Evolutionary conservation across 2,329 filamentous ascomycete genomes (phyloP).

Genomic region (Neonectria coccinea): DNA sequence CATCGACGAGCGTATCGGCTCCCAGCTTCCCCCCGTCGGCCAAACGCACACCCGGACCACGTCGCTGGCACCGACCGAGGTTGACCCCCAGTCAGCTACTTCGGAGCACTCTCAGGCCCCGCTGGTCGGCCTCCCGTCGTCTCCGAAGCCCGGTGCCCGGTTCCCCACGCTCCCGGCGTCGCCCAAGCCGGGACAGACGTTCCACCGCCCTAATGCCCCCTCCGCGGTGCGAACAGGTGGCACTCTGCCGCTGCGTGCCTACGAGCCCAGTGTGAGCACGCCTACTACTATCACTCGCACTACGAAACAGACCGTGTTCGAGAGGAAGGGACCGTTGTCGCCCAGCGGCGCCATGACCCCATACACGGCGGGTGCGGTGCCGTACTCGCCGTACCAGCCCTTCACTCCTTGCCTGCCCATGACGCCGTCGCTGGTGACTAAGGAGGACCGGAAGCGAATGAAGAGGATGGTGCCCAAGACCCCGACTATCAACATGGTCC

Average conservation of each 20-base stretch:
- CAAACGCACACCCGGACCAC: slow-evolving; percentile 54
- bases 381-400: slow-evolving; percentile 84
- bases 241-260: slow-evolving; percentile 70
- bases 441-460: slow-evolving; percentile 76
- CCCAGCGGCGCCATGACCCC: slow-evolving; percentile 72
- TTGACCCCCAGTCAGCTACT: slow-evolving; percentile 63
- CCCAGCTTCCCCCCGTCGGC: slow-evolving; percentile 49
- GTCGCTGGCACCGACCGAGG: slow-evolving; percentile 55
- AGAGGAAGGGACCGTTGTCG: slow-evolving; percentile 65
- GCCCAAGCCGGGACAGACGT: slow-evolving; percentile 63
- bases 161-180: slow-evolving; percentile 60
- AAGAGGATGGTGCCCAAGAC: slow-evolving; percentile 73
- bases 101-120: slow-evolving; percentile 64
- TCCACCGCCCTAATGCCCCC: slow-evolving; percentile 62
- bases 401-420: slow-evolving; percentile 81
- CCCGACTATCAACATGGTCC: slow-evolving; percentile 71
- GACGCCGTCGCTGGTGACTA: slow-evolving; percentile 79
- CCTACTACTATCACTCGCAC: slow-evolving; percentile 60
- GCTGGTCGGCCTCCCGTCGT: slow-evolving; percentile 63
- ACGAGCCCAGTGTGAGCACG: slow-evolving; percentile 67
- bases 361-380: slow-evolving; percentile 70
- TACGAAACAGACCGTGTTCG: slow-evolving; percentile 74
- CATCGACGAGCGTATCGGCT: slow-evolving; percentile 68
- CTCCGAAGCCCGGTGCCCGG: slow-evolving; percentile 52
- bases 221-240: slow-evolving; percentile 69